Percentiles rank a stretch among this genome's conserved stretches.
Conservation (phyloP, 2,329 filamentous ascomycete species). For the Verticillium nonalfalfae region DNA sequence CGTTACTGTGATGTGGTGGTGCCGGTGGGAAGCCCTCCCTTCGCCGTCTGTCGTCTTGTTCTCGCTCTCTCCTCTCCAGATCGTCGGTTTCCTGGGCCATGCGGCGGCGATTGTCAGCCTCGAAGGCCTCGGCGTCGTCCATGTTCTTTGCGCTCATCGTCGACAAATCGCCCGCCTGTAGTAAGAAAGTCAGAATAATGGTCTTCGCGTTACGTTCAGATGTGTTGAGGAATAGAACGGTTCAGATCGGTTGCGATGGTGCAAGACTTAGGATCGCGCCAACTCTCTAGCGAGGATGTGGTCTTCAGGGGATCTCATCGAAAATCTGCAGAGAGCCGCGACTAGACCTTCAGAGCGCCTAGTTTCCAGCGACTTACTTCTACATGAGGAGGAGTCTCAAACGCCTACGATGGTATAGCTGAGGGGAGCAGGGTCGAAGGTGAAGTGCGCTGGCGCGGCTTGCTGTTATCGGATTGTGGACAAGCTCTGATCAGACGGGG, state of each 20-base stretch:
- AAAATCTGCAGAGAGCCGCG: background rate
- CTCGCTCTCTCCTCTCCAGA: constrained; percentile 54
- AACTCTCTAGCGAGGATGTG: background rate
- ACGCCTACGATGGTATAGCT: background rate
- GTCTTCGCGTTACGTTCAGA: background rate
- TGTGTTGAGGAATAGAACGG: too few relatives aligned
- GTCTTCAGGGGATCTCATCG: background rate
- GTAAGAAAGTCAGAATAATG: background rate
- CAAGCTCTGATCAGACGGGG: constrained; percentile 1
- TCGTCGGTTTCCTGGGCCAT: constrained; percentile 28
- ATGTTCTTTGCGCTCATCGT: constrained; percentile 13
- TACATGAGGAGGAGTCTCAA: background rate
- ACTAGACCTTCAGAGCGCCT: background rate
- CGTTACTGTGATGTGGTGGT: constrained; percentile 78
- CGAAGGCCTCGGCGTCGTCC: constrained; percentile 14
- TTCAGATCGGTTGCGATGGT: background rate
- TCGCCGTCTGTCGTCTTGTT: constrained; percentile 56
- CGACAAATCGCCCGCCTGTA: constrained; percentile 6
- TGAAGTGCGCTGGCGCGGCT: background rate
- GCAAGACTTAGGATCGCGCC: background rate
- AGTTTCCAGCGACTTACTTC: background rate
- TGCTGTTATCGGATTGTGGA: background rate
- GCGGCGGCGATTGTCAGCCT: constrained; percentile 15
- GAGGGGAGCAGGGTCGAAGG: background rate
- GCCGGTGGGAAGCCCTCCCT: constrained; percentile 59